phyloP scores from a whole-genome alignment of 2,329 filamentous ascomycete species.

The Aspergillus unguis region DNA sequence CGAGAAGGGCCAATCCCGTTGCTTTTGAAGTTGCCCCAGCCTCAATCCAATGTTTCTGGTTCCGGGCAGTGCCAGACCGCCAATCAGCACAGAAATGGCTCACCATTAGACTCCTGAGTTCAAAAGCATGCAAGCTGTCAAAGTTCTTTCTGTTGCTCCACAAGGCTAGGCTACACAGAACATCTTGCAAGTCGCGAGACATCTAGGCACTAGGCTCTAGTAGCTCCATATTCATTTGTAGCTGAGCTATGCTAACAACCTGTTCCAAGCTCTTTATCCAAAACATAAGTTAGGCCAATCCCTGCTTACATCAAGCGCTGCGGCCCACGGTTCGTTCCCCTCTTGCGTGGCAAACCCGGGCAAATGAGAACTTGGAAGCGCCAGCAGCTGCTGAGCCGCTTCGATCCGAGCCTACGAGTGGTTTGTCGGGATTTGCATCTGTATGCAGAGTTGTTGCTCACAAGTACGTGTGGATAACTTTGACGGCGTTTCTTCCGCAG shows the following conservation, averaged over 20 bases:
- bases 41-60: not conserved
- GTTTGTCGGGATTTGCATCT: not conserved
- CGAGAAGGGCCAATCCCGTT: not conserved
- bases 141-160: too few species aligned
- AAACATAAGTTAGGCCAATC: too few species aligned
- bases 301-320: not conserved
- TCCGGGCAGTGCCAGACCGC: not conserved
- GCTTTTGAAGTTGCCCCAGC: not conserved
- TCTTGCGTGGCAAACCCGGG: not conserved
- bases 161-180: too few species aligned
- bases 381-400: not conserved
- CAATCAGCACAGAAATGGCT: not conserved
- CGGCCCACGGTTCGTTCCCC: not conserved
- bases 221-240: too few species aligned
- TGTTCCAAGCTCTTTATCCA: too few species aligned
- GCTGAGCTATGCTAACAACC: too few species aligned
- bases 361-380: not conserved
- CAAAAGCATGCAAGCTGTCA: too few species aligned
- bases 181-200: too few species aligned
- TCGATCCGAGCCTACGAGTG: not conserved
- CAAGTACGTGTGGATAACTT: not conserved
- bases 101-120: too few species aligned
- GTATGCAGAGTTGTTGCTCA: not conserved
- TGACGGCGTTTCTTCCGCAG: not conserved
- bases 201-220: too few species aligned